A percentile compares a stretch with the other conserved stretches of the same genome.
phyloP scores from a whole-genome alignment of 2,329 filamentous ascomycete species.

The Ceratocystis diversiconidia region DNA sequence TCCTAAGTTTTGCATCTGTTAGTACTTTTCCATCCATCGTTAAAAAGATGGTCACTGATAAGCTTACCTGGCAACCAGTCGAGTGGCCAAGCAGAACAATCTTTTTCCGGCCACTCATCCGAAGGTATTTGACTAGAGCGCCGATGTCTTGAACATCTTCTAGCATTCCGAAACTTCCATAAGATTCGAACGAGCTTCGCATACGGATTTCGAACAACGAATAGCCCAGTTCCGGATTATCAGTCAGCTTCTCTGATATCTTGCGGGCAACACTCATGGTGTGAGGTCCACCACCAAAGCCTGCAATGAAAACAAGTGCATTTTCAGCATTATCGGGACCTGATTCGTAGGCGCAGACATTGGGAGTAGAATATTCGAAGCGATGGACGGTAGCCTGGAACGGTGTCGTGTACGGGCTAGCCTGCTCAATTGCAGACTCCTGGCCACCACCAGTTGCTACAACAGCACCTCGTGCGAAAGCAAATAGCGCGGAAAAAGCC shows the following conservation, averaged over 20 bases:
- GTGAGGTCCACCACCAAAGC: conserved; percentile 55
- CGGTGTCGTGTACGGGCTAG: conserved; percentile 19
- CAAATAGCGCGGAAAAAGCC: no score
- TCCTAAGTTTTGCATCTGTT: conserved; percentile 29
- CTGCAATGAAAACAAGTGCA: conserved; percentile 55
- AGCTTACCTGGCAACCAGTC: conserved; percentile 40
- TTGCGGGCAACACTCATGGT: conserved; percentile 43
- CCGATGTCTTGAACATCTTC: conserved; percentile 42
- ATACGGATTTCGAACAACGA: conserved; percentile 44
- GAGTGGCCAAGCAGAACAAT: conserved; percentile 45
- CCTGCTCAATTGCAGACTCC: background rate
- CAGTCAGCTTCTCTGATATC: conserved; percentile 32
- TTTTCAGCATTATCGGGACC: conserved; percentile 34
- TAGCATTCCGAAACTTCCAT: conserved; percentile 35
- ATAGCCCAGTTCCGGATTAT: conserved; percentile 29
- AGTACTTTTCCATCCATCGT: background rate
- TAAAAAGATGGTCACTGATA: background rate
- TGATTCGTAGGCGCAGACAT: conserved; percentile 35
- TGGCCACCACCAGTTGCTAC: no score
- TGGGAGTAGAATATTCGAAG: conserved; percentile 29
- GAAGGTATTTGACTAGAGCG: conserved; percentile 39
- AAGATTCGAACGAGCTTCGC: conserved; percentile 39
- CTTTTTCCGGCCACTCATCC: conserved; percentile 34
- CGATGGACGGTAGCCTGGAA: conserved; percentile 34
- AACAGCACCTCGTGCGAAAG: no score